Base-by-base conservation (phyloP, 2,329 filamentous ascomycete genomes). In the Plectosphaerella sp. region DNA sequence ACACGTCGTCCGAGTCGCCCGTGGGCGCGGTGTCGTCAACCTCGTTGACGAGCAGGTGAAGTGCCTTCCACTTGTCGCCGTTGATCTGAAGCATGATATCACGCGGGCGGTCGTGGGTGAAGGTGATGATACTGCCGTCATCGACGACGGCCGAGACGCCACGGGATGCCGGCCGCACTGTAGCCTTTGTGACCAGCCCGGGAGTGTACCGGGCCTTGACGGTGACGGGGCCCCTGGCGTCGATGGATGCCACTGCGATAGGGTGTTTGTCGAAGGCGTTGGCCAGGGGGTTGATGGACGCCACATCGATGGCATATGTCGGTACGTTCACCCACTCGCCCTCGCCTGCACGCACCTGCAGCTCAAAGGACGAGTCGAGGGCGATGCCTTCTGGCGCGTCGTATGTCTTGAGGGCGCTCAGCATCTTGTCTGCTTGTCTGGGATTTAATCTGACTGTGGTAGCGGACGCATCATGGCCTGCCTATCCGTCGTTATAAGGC, bases 11-110 rank as follows among this genome's bases (percentile, higher is more conserved):
- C 4, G 50, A 36, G 24, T 58, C 56, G 15, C 51, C 45, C 1
- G 57, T 53, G 15, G 58, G 55, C 7, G 52, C 49, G 11, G 57
- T 25, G 1, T 36, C 48, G 10, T 62, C 58, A 18, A 65, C 55
- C 8, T 49, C 16, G 51, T 63, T 64, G 28, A 53, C 57, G 10
- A 62, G 52, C 10, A 64, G 35, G 47, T 65, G 64, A 12, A 66
- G 45, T 18, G 54, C 57, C 39, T 64, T 52, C 52, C 60, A 66
- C 14, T 62, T 60, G 47, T 64, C 55, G 8, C 47, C 58, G 47
- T 65, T 64, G 33, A 65, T 49, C 45, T 67, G 50, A 11, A 59
- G 45, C 54, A 59, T 58, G 2, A 57, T 39, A 37, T 59, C 56
- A 3, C 48, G 39, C 10, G 51, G 47, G 16, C 45, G 33, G n/a